Evolutionary conservation across 306 rosid genomes (phyloP), one percentile per base, ranked within the genome.

Genomic region (Pyrus communis): DNA sequence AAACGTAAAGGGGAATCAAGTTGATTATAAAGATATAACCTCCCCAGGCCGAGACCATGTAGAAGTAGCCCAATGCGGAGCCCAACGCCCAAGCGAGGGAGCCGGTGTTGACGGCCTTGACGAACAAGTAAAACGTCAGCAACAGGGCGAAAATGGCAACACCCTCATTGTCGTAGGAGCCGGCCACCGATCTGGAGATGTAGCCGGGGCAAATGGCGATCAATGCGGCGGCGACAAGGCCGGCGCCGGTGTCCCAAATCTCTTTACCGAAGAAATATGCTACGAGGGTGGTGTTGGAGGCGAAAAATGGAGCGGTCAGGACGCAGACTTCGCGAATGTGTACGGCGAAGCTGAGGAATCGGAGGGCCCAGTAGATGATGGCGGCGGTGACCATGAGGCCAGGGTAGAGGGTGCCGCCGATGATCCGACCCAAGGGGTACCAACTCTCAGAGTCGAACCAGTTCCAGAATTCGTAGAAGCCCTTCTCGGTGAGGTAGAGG

Each of bases 41-140:
- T 71, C 99, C 99, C 99, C 99, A 96, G 3, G 99, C 99, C 0
- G 99, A 96, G 76, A 96, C 99, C 99, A 96, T 96, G 60, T 96
- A 96, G 30, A 96, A 96, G 73, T 96, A 96, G 11, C 97, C 99
- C 65, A 96, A 96, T 42, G 99, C 99, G 15, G 99, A 91, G 11
- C 81, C 98, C 78, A 92, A 38, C 2, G 99, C 70, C 99, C 99
- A 96, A n/a, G 99, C 90, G 7, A 96, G 83, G 3, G 97, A 91
- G 9, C 99, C 99, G 0, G 98, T 92, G 45, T 96, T 92, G 61
- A 96, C 99, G 0, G 99, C 99, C 87, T 91, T 96, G 40, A 96
- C 98, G 64, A 96, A 96, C 82, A 96, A 68, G 85, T 91, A 96
- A 77, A 96, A 96, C 0, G 99, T 96, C 23, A 92, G 57, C 82